phyloP scores from a whole-genome alignment of 75 land plant genomes.

The Larix kaempferi region DNA sequence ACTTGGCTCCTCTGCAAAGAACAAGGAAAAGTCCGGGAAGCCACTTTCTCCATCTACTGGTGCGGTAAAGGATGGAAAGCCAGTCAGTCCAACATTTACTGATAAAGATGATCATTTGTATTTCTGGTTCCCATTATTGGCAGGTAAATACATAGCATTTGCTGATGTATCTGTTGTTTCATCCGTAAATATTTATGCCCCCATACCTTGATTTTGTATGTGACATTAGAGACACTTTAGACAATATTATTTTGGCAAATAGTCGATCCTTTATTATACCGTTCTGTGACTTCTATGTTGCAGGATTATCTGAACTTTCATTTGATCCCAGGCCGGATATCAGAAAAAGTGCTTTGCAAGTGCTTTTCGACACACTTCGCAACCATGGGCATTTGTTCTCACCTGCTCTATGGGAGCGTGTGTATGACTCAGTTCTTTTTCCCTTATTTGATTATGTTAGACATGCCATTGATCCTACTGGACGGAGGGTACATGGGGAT shows the following conservation, averaged over 20 bases:
- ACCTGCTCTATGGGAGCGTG: constrained; percentile 91
- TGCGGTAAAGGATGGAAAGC: constrained; percentile 40
- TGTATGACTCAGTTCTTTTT: constrained; percentile 94
- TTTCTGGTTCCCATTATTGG: constrained; percentile 97
- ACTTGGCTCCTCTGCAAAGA: constrained; percentile 60
- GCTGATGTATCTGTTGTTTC: not conserved
- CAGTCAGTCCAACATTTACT: constrained; percentile 43
- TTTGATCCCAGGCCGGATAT: constrained; percentile 99
- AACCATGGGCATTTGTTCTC: constrained; percentile 96
- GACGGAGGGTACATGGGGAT: constrained; percentile 33
- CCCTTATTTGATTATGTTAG: constrained; percentile 98
- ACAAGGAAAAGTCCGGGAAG: constrained; percentile 34
- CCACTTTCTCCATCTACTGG: constrained; percentile 27
- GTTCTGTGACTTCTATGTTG: constrained; percentile 3
- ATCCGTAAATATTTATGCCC: not conserved
- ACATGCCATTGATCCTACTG: constrained; percentile 89
- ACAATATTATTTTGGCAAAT: constrained; percentile 6
- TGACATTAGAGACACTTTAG: not conserved
- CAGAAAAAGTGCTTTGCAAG: constrained; percentile 89
- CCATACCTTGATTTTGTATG: not conserved
- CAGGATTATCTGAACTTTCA: constrained; percentile 98
- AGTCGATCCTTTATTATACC: not conserved
- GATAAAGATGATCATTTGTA: constrained; percentile 94
- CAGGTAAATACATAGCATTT: constrained; percentile 46
- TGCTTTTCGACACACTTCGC: constrained; percentile 91